Evolutionary conservation across 2,329 filamentous ascomycete genomes (phyloP), one percentile per base, ranked within the genome.

Genomic region (Aureobasidium sp.): DNA sequence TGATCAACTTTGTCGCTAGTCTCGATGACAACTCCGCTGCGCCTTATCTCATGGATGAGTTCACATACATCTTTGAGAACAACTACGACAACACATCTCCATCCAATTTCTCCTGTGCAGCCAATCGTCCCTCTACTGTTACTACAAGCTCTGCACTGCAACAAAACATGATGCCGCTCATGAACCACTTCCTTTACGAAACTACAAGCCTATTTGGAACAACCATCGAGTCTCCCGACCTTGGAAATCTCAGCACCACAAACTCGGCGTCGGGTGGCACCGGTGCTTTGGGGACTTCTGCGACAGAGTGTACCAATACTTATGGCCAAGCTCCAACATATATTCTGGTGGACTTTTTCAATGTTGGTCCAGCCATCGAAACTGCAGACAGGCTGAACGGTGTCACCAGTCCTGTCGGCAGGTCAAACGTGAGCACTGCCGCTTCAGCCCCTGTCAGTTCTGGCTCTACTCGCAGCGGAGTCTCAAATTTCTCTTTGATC

Each of bases 151-250:
- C 71, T 1, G 88, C 87, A 1, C 70, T 88, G 29, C 70, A 77
- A 0, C 78, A 79, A 1, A 82, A 82, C 67, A 81, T 84, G 67
- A 80, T 94, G 71, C 84, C 89, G 29, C 77, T 94, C 11, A 81
- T 90, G 77, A 94, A 94, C 78, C 90, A 94, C 76, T 93, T 94
- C 77, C 81, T 88, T 59, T 86, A 92, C 76, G 76, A 79, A 62
- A 74, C 70, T 5, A 70, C 85, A 24, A 71, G 77, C n/a, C 72
- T 78, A 19, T 73, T 80, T 4, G 78, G 78, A 63, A 54, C 27
- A 15, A 82, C 70, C 52, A 70, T 90, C 68, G 75, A 82, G 65
- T 76, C 84, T 44, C 87, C 88, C 2, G 82, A 88, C 66, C 77
- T 81, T n/a, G 78, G 76, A 65, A 78, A 82, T 67, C 81, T 88